Evolutionary conservation across 495 filamentous ascomycete genomes (phyloP), one percentile per base, ranked within the genome.

Genomic region (Daldinia concentrica): DNA sequence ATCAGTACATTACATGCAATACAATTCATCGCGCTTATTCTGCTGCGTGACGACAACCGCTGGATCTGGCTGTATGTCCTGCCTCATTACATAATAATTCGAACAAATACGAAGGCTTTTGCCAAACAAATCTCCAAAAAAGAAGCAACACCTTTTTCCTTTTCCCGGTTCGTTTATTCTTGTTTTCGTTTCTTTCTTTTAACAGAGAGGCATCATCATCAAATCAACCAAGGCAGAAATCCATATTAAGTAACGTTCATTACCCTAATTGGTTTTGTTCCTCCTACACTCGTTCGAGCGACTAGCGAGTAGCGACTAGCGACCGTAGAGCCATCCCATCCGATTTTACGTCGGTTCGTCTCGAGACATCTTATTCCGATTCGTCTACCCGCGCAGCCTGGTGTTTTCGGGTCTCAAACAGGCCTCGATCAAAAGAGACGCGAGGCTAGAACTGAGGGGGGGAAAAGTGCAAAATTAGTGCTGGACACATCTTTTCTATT

Each of bases 31-130:
- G 19, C 54, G 34, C 34, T 27, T 58, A 52, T 30, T 60, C 36
- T 17, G 32, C 37, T 50, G 62, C 41, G 58, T 71, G 62, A 65
- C 62, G 62, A 66, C 68, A 64, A 41, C 30, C 6, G 58, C 58
- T 68, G 58, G 57, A 54, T 37, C 3, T 45, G 60, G 54, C 45
- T 52, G 52, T 64, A 45, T 72, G 69, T 68, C 59, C 69, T 72
- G 69, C 64, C 69, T 68, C 64, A 68, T 64, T 72, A 72, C 64
- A 56, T 72, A 72, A 72, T 66, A 66, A 60, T 56, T 64, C 56
- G 59, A 64, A 68, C 64, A 72, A 72, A 72, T 60, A 68, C 69
- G 64, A 64, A 56, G 17, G 32, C 32, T 34, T 34, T 32, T 50
- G 29, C 59, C 36, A 71, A 71, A 66, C 58, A 58, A 50, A 65